Conservation (phyloP, 108 stramenopile species). For the Mayamaea pseudoterrestris region DNA sequence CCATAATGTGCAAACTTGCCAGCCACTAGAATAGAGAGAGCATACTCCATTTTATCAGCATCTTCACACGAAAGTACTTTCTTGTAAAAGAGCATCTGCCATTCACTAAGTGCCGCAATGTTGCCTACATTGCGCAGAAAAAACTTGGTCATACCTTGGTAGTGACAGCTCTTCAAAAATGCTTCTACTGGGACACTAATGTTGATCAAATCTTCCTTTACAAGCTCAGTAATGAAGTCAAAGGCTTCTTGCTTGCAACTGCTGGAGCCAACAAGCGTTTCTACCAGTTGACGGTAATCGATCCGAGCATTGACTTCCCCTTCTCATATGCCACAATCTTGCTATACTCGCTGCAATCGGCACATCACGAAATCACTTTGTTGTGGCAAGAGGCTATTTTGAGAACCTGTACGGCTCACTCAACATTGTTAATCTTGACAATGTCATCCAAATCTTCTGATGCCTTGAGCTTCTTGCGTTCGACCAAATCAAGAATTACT, state of each 20-base stretch:
- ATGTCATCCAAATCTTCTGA: no score
- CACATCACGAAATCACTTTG: no score
- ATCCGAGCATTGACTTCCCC: conserved; percentile 89
- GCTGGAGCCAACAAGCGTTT: conserved; percentile 95
- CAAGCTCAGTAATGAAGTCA: conserved; percentile 92
- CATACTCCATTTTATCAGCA: conserved; percentile 96
- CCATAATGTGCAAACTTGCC: conserved; percentile 98
- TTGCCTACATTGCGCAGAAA: conserved; percentile 97
- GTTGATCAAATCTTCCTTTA: conserved; percentile 90
- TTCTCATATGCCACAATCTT: conserved; percentile 98
- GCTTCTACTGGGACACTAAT: conserved; percentile 95
- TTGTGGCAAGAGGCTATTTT: no score
- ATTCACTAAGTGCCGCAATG: conserved; percentile 95
- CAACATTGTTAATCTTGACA: no score
- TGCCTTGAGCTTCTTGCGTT: no score
- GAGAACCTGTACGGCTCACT: no score
- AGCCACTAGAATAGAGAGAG: conserved; percentile 98
- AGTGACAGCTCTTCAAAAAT: conserved; percentile 91
- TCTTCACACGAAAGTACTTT: conserved; percentile 99
- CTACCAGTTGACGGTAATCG: conserved; percentile 88
- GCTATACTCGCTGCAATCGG: conserved; percentile 97
- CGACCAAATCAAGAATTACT: no score
- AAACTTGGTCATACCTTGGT: conserved; percentile 97
- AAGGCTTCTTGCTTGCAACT: conserved; percentile 93
- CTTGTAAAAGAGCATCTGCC: conserved; percentile 98